Base-by-base conservation (phyloP, 2,329 filamentous ascomycete species). In the Aspergillus unguis region DNA sequence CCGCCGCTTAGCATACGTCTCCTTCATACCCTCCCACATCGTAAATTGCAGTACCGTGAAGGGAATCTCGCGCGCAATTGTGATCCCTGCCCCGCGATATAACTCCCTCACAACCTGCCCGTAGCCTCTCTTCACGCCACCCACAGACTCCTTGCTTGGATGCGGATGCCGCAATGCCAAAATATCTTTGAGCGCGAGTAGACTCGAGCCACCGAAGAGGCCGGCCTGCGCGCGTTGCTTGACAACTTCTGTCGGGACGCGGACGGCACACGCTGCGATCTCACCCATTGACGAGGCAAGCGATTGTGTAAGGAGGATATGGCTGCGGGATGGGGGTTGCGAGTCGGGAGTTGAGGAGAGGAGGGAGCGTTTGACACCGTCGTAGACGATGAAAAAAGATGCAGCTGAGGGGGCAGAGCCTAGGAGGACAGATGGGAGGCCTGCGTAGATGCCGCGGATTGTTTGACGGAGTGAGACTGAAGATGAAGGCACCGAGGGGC, bases 21-120 rank as follows among this genome's bases (percentile, higher is more conserved):
- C 78, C 80, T 96, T 97, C 80, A 97, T 82, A 4, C 81, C 85
- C 74, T 99, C 94, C 94, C 94, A 99, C 58, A 99, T 80, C 42
- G 94, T 94, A 70, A 99, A 99, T 73, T 99, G 94, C 58, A 99
- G 88, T 7, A 96, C 86, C 2, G 95, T 97, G 66, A 99, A 99
- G 3, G 94, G 94, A 56, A 99, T 92, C 77, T 99, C 94, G 54
- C 94, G 85, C 75, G 96, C 87, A 48, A 99, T 86, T 1, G 94
- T 99, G 62, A 97, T 91, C 17, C 85, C 83, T 81, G 91, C 96
- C 1, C 95, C 94, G 33, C 94, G 81, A 72, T 99, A 99, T 51
- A 99, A 74, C 73, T 96, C 92, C 56, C 82, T 77, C 80, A 89
- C 85, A 44, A 97, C 87, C 27, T 84, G 65, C 75, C 56, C 61